These are phyloP conservation scores for Picea engelmannii DNA, from an alignment of 83 land plant species.

Conservation along the genomic window DNA sequence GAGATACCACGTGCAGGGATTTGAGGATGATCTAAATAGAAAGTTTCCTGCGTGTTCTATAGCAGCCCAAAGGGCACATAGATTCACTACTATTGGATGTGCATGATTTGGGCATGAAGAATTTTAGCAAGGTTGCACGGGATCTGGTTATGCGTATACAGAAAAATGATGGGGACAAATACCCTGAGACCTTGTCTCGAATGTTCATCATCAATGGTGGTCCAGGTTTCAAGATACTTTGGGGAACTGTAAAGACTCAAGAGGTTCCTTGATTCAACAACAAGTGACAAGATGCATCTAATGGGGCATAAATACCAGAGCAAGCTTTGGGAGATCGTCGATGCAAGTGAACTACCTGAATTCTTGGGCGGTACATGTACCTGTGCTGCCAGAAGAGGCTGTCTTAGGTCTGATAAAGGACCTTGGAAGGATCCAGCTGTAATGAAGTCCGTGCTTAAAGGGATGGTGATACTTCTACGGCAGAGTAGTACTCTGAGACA, in stretches of 20 bases:
- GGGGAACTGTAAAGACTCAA: slow-evolving; percentile 87
- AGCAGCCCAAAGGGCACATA: slow-evolving; percentile 66
- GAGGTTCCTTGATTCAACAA: slow-evolving; percentile 82
- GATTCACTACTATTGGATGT: slow-evolving; percentile 73
- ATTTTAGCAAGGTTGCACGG: slow-evolving; percentile 46
- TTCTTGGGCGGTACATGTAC: slow-evolving; percentile 93
- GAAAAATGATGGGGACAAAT: slow-evolving; percentile 63
- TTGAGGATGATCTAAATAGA: slow-evolving; percentile 59
- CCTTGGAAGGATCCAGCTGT: slow-evolving; percentile 95
- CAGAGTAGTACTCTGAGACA: too few species aligned
- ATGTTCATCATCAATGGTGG: slow-evolving; percentile 96
- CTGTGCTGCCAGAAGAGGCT: slow-evolving; percentile 82
- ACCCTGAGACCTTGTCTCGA: slow-evolving; percentile 81
- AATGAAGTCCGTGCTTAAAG: slow-evolving; percentile 48
- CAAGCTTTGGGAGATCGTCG: slow-evolving; percentile 78
- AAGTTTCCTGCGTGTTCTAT: slow-evolving; percentile 76
- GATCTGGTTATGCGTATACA: slow-evolving; percentile 46
- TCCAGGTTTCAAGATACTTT: slow-evolving; percentile 83
- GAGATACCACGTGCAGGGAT: slow-evolving; percentile 76
- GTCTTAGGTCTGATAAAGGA: slow-evolving; percentile 89
- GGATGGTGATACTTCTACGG: slow-evolving; percentile 16
- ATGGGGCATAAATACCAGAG: slow-evolving; percentile 71
- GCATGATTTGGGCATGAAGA: slow-evolving; percentile 68
- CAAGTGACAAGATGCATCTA: slow-evolving; percentile 83
- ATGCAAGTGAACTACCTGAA: slow-evolving; percentile 88